A percentile compares a stretch with the other conserved stretches of the same genome.
These are phyloP conservation scores for Alloteropsis angusta DNA, from an alignment of 202 grass and related monocot genomes.

Conservation along the genomic window DNA sequence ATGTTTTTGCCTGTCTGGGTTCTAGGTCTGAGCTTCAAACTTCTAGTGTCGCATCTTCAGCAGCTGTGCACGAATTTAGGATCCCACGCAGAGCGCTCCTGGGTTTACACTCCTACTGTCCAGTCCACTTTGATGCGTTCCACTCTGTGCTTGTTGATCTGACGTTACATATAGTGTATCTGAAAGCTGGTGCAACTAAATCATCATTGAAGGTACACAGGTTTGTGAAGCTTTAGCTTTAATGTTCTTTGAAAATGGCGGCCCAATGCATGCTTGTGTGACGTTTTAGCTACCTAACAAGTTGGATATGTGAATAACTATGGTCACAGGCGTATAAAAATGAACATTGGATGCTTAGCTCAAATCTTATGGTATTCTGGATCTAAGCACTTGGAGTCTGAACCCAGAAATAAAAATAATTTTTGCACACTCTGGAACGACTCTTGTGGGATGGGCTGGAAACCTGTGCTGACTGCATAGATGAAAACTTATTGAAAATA, in stretches of 20 bases:
- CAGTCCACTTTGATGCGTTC: conserved; percentile 92
- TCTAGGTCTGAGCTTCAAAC: conserved; percentile 65
- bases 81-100: conserved; percentile 71
- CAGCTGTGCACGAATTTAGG: conserved; percentile 89
- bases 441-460: not conserved
- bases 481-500: not conserved
- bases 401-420: not conserved
- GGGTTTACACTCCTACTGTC: conserved; percentile 88
- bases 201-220: conserved; percentile 80
- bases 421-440: not conserved
- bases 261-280: conserved; percentile 5
- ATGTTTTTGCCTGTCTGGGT: conserved; percentile 21
- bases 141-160: conserved; percentile 88
- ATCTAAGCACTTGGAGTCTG: not conserved
- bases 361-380: not conserved
- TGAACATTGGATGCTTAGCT: not conserved
- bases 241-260: conserved; percentile 24
- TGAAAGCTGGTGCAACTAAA: conserved; percentile 77
- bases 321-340: conserved; percentile 10
- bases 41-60: conserved; percentile 58
- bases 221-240: conserved; percentile 81
- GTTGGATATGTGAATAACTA: conserved; percentile 11
- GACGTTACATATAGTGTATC: conserved; percentile 79
- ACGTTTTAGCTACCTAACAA: conserved; percentile 1
- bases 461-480: not conserved